Evolutionary conservation across 2,329 filamentous ascomycete species (phyloP).

Genomic region (Kalmusia sp.): DNA sequence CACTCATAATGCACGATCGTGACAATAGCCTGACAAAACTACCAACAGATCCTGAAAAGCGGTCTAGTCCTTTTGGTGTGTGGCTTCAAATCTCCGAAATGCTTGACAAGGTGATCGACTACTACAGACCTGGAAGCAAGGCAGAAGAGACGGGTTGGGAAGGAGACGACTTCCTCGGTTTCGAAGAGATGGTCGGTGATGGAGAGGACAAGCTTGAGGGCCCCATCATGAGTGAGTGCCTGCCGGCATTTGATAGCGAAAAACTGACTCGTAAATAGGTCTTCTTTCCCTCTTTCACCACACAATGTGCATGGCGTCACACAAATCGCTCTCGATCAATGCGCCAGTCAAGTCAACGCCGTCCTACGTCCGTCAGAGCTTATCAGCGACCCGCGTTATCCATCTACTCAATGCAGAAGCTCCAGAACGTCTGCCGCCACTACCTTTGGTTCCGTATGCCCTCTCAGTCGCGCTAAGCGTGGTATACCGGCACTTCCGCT

Average conservation of each 20-base stretch:
- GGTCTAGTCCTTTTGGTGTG: slow-evolving; percentile 56
- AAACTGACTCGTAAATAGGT: slow-evolving; percentile 39
- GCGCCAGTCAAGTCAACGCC: slow-evolving; percentile 55
- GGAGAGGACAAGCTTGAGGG: slow-evolving; percentile 46
- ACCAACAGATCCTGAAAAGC: slow-evolving; percentile 51
- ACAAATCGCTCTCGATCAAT: slow-evolving; percentile 55
- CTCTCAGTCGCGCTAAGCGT: slow-evolving; percentile 63
- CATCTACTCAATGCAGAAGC: slow-evolving; percentile 58
- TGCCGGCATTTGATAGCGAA: neutral
- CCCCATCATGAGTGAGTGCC: slow-evolving; percentile 43
- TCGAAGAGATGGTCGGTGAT: slow-evolving; percentile 53
- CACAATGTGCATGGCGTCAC: slow-evolving; percentile 63
- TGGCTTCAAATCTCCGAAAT: slow-evolving; percentile 55
- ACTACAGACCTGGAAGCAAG: slow-evolving; percentile 53
- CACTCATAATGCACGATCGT: slow-evolving; percentile 55
- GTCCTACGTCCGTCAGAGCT: slow-evolving; percentile 61
- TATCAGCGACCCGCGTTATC: slow-evolving; percentile 63
- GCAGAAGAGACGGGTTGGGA: slow-evolving; percentile 55
- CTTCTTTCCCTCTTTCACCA: slow-evolving; percentile 65
- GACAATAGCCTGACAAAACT: slow-evolving; percentile 54
- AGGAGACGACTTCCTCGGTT: slow-evolving; percentile 44
- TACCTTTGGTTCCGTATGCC: slow-evolving; percentile 64
- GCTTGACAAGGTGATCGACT: slow-evolving; percentile 56
- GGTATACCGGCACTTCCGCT: slow-evolving; percentile 63
- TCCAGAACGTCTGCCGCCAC: slow-evolving; percentile 55